Conservation (phyloP, 2,329 filamentous ascomycete species). For the Cordyceps pruinosa region DNA sequence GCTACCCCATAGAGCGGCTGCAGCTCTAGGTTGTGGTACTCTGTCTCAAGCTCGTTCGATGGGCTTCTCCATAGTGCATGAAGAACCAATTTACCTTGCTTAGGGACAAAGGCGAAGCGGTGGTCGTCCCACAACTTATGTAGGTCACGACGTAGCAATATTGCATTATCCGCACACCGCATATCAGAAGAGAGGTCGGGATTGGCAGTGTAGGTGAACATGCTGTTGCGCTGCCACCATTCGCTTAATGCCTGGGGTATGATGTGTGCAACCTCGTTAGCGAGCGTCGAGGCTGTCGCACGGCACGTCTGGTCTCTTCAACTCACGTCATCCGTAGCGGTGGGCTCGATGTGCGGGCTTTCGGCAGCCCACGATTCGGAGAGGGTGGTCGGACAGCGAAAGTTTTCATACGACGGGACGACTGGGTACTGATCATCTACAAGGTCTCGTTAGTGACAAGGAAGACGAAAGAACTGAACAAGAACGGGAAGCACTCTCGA, state of each 20-base stretch:
- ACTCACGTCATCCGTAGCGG: constrained; percentile 6
- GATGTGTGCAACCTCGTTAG: constrained; percentile 10
- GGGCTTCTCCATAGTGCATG: constrained; percentile 8
- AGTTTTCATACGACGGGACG: neutral
- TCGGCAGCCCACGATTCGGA: neutral
- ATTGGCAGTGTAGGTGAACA: constrained; percentile 10
- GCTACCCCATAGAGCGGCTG: constrained; percentile 8
- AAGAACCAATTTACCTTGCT: neutral
- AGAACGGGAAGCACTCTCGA: neutral
- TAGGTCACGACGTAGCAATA: constrained; percentile 7
- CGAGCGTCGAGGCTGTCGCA: constrained; percentile 7
- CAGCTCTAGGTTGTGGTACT: constrained; percentile 12
- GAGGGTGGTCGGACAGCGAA: neutral
- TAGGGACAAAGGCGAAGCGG: constrained; percentile 10
- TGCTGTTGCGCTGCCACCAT: constrained; percentile 13
- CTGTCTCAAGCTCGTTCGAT: constrained; percentile 9
- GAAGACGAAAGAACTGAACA: neutral
- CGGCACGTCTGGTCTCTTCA: constrained; percentile 9
- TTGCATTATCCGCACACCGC: constrained; percentile 9
- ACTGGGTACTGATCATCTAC: constrained; percentile 11
- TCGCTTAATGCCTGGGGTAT: constrained; percentile 12
- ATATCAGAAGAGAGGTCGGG: constrained; percentile 7
- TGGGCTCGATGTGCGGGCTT: neutral
- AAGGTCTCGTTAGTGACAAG: neutral
- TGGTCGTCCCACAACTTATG: constrained; percentile 11